A percentile compares a stretch with the other conserved stretches of the same genome.
Conservation (phyloP, 768 basidiomycete genomes). For the Pulveroboletus frians region DNA sequence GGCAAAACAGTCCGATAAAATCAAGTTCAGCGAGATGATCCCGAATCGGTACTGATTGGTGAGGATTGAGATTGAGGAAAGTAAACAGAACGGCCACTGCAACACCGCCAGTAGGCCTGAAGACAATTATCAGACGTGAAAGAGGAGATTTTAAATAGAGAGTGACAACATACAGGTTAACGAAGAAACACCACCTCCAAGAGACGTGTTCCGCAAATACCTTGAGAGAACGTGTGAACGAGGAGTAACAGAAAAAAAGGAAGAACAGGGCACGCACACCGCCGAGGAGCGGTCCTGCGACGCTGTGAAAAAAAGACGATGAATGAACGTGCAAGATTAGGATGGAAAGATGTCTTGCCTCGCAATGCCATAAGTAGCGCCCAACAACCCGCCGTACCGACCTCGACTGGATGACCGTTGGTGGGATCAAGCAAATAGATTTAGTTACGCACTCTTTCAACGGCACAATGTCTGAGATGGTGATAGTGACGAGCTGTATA, state of each 20-base stretch:
- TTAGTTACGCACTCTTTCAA: constrained; percentile 54
- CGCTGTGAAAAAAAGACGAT: constrained; percentile 30
- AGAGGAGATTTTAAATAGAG: background rate
- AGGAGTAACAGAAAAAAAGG: background rate
- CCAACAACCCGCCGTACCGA: constrained; percentile 67
- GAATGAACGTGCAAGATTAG: too few species aligned
- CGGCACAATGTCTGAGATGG: constrained; percentile 77
- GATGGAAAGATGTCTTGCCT: constrained; percentile 25
- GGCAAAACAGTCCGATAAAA: constrained; percentile 58
- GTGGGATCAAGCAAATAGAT: constrained; percentile 8
- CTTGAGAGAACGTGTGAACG: constrained; percentile 27
- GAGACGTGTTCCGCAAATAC: constrained; percentile 65
- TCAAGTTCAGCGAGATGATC: constrained; percentile 67
- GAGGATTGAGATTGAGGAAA: constrained; percentile 79
- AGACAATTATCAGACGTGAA: background rate
- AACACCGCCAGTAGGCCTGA: constrained; percentile 65
- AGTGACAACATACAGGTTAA: constrained; percentile 49
- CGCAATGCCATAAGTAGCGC: constrained; percentile 71
- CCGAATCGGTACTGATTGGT: constrained; percentile 49
- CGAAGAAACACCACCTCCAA: constrained; percentile 81
- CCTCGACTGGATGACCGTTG: constrained; percentile 49
- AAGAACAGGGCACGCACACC: constrained; percentile 45
- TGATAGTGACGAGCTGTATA: constrained; percentile 69
- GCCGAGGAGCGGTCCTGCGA: constrained; percentile 72
- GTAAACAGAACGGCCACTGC: constrained; percentile 58